phyloP scores from a whole-genome alignment of 2,329 filamentous ascomycete species.

The Mariannaea elegans region DNA sequence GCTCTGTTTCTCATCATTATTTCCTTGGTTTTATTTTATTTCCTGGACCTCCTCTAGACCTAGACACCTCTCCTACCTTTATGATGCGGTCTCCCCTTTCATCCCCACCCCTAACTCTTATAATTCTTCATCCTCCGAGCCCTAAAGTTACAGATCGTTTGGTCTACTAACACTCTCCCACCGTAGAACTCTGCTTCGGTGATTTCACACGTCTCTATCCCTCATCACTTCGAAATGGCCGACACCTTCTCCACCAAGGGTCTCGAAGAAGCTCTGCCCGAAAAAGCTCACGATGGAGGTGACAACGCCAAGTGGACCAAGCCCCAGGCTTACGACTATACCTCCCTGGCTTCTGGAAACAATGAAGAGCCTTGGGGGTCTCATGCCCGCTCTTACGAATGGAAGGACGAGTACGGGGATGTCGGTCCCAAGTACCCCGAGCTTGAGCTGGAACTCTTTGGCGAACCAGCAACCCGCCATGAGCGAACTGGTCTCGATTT shows the following conservation, averaged over 20 bases:
- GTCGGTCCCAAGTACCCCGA: conserved; percentile 75
- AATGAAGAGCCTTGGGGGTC: conserved; percentile 53
- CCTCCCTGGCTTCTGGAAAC: conserved; percentile 32
- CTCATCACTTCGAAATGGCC: neutral
- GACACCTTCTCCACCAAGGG: neutral
- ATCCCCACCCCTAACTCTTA: no score
- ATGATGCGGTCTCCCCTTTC: no score
- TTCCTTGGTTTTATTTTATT: neutral
- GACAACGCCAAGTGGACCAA: conserved; percentile 56
- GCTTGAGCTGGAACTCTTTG: conserved; percentile 82
- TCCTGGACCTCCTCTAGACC: no score
- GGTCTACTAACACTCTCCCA: neutral
- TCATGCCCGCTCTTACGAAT: conserved; percentile 78
- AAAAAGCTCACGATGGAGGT: conserved; percentile 39
- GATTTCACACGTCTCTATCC: neutral
- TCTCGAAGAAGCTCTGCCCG: neutral
- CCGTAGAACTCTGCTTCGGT: neutral
- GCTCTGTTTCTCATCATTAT: no score
- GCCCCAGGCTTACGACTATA: conserved; percentile 59
- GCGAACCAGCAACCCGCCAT: conserved; percentile 59
- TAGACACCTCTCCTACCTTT: neutral
- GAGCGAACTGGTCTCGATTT: conserved; percentile 68
- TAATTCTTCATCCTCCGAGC: no score
- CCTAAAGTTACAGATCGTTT: neutral
- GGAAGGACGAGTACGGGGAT: conserved; percentile 86